These are phyloP conservation scores for Neopestalotiopsis rosae DNA, from an alignment of 2,329 filamentous ascomycete genomes.

Conservation along the genomic window DNA sequence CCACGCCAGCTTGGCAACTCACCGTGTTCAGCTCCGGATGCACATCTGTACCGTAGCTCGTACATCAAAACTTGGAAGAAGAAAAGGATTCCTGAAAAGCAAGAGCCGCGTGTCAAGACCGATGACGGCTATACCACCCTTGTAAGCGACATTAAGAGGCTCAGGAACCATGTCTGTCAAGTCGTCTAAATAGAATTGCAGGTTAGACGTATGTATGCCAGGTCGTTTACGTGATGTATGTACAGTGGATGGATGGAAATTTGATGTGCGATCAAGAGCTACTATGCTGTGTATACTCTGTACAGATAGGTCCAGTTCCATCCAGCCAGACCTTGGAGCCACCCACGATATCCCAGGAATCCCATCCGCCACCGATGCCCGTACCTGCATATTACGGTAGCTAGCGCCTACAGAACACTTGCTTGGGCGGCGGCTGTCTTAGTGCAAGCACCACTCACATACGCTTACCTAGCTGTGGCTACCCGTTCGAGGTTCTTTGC, in stretches of 20 bases:
- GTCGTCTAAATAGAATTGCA: neutral
- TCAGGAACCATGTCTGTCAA: neutral
- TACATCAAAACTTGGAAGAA: neutral
- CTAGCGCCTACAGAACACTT: neutral
- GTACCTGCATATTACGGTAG: neutral
- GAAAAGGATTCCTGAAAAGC: neutral
- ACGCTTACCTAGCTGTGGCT: neutral
- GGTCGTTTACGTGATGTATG: too few species aligned
- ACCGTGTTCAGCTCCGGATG: neutral
- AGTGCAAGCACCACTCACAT: neutral
- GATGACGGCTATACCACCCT: neutral
- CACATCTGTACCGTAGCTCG: neutral
- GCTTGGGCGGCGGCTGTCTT: neutral
- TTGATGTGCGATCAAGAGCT: too few species aligned
- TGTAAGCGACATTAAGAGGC: neutral
- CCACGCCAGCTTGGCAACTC: neutral
- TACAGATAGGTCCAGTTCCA: neutral
- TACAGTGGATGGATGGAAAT: too few species aligned
- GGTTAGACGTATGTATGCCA: neutral
- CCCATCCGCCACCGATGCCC: neutral
- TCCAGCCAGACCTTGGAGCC: neutral
- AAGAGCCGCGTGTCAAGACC: conserved; percentile 2
- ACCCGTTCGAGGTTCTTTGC: neutral
- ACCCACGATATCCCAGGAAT: neutral
- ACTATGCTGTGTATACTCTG: neutral